Conservation (phyloP, 371 early-diverging fungal genomes). For the Rhizopus microsporus region DNA sequence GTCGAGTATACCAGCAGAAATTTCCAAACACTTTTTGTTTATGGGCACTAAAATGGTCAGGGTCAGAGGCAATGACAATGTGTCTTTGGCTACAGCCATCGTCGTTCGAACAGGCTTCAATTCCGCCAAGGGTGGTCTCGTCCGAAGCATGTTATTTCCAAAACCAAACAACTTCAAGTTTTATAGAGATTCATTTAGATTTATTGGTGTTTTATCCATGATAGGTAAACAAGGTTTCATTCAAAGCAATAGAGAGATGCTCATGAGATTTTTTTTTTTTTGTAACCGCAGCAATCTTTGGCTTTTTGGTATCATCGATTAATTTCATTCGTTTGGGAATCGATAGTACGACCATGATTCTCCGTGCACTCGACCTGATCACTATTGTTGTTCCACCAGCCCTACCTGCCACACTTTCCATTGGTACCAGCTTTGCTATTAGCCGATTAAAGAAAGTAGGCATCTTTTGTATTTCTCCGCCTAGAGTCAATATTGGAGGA, state of each 20-base stretch:
- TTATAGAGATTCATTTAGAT: slow-evolving; percentile 94
- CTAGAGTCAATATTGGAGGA: slow-evolving; percentile 95
- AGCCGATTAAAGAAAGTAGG: slow-evolving; percentile 76
- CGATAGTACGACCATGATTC: slow-evolving; percentile 65
- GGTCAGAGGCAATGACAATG: slow-evolving; percentile 56
- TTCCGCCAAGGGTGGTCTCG: slow-evolving; percentile 94
- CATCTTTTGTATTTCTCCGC: slow-evolving; percentile 94
- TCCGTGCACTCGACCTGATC: slow-evolving; percentile 91
- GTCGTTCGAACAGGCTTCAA: slow-evolving; percentile 96
- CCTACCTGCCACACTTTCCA: slow-evolving; percentile 94
- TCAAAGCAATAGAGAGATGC: not conserved
- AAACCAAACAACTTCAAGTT: slow-evolving; percentile 94
- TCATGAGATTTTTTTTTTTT: slow-evolving; percentile 8
- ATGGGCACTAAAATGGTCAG: slow-evolving; percentile 92
- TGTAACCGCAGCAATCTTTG: slow-evolving; percentile 58
- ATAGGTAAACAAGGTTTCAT: slow-evolving; percentile 51
- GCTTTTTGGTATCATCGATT: slow-evolving; percentile 83
- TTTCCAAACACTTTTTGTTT: slow-evolving; percentile 84
- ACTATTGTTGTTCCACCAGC: slow-evolving; percentile 97
- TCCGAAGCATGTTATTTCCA: slow-evolving; percentile 95
- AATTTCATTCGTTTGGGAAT: slow-evolving; percentile 84
- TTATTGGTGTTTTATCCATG: slow-evolving; percentile 85
- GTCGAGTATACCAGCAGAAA: slow-evolving; percentile 68
- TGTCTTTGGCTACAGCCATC: slow-evolving; percentile 70
- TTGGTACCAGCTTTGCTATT: slow-evolving; percentile 96